Percentiles rank a stretch among this genome's conserved stretches.
phyloP scores from a whole-genome alignment of 257 asterid species.

The Schizonepeta tenuifolia region DNA sequence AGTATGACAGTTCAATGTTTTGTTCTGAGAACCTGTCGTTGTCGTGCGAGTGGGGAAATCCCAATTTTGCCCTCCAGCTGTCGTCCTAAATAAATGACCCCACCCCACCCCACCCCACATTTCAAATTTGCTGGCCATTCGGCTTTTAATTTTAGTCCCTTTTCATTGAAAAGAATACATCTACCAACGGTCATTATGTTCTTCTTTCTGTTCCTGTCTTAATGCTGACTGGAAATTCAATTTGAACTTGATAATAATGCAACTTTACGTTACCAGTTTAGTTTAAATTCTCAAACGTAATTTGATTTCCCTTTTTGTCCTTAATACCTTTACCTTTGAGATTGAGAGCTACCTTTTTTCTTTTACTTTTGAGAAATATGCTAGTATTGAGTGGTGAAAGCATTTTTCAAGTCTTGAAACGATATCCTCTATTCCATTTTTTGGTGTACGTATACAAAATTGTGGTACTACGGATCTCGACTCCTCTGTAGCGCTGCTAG shows the following conservation, averaged over 20 bases:
- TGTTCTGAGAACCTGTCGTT: slow-evolving; percentile 29
- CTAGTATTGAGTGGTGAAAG: not conserved
- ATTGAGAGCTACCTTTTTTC: not conserved
- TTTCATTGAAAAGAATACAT: not conserved
- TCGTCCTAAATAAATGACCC: slow-evolving; percentile 17
- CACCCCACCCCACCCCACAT: slow-evolving; percentile 22
- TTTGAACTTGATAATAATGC: not conserved
- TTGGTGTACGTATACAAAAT: not conserved
- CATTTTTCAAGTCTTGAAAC: not conserved
- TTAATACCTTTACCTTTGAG: not conserved
- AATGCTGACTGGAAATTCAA: not conserved
- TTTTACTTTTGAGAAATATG: not conserved
- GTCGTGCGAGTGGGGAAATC: slow-evolving; percentile 22
- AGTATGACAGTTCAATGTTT: slow-evolving; percentile 35
- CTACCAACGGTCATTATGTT: slow-evolving; percentile 12
- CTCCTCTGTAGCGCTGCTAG: no score
- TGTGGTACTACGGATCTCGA: not conserved
- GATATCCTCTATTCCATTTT: not conserved
- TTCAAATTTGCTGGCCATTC: slow-evolving; percentile 25
- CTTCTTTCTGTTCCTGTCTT: not conserved
- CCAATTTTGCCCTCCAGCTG: slow-evolving; percentile 37
- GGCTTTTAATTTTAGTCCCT: not conserved
- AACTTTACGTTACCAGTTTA: not conserved
- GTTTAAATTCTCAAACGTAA: not conserved
- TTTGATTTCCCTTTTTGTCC: slow-evolving; percentile 12